Evolutionary conservation across 1,284 basidiomycete species (phyloP), one percentile per base, ranked within the genome.

Genomic region (Rhodotorula sp.): DNA sequence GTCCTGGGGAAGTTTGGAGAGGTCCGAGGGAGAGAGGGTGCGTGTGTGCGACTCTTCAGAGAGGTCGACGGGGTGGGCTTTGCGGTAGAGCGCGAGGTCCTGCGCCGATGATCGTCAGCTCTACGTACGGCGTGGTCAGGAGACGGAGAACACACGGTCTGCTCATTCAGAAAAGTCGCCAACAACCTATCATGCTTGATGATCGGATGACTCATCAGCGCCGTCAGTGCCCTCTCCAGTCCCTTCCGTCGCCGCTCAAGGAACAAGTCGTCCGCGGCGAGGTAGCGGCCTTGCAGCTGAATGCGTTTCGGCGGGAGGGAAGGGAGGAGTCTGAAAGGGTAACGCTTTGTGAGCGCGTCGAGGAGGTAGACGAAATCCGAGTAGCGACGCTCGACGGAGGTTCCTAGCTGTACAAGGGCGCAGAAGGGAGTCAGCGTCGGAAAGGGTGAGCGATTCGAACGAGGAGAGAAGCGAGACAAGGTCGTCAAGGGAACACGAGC

Each of bases 291-390:
- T 88, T 83, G 78, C 91, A 92, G 88, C 79, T 90, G 90, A 70
- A 96, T 84, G 56, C 91, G 86, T 80, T 97, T 97, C 0, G 94
- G 94, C 15, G 94, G 94, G 47, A 96, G 81, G 3, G 87, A 82
- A n/a, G 91, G 88, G 69, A 95, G 84, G n/a, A 96, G 82, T 47
- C 94, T 87, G 85, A 96, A 96, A 0, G 94, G 93, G 82, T 97
- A 92, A 60, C 82, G 80, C 63, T 80, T 80, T 24, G 87, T 81
- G 48, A 97, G 83, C 71, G 87, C 89, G 69, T 94, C 91, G 85
- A 91, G 89, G 30, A 97, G 82, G 81, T 89, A 94, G 11, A 86
- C 86, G 78, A 96, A 97, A 79, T 97, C 94, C 9, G 90, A 92
- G 80, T 95, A 97, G 15, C 83, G 78, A 15, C 83, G 74, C 8